Percentiles rank a stretch among this genome's conserved stretches.
phyloP scores from a whole-genome alignment of 2,329 filamentous ascomycete genomes.

The Paraphaeosphaeria minitans region DNA sequence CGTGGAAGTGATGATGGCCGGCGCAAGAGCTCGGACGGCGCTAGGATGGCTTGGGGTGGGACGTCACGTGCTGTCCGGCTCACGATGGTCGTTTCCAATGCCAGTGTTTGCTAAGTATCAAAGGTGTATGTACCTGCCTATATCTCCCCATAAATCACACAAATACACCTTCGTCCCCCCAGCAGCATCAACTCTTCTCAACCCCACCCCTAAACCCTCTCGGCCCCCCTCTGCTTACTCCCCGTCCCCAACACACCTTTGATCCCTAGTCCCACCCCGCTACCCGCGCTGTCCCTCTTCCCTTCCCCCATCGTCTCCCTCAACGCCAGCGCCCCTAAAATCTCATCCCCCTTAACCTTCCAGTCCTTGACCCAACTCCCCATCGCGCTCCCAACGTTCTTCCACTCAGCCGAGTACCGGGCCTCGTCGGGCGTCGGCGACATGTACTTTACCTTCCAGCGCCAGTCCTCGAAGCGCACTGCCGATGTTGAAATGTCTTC shows the following conservation, averaged over 20 bases:
- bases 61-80: neutral
- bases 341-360: slow-evolving; percentile 14
- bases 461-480: slow-evolving; percentile 47
- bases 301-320: neutral
- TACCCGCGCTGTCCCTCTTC: slow-evolving; percentile 1
- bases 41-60: neutral
- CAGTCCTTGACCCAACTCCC: slow-evolving; percentile 23
- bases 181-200: neutral
- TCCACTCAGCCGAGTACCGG: slow-evolving; percentile 22
- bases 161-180: neutral
- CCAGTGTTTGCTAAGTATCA: neutral
- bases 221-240: neutral
- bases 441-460: slow-evolving; percentile 50
- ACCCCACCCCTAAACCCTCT: neutral
- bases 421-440: slow-evolving; percentile 34
- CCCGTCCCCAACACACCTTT: neutral
- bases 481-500: slow-evolving; percentile 28
- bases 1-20: too few species aligned
- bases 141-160: neutral
- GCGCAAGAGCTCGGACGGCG: neutral
- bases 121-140: neutral
- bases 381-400: slow-evolving; percentile 13
- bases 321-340: slow-evolving; percentile 8
- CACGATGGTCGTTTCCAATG: neutral
- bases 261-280: neutral